A percentile compares a stretch with the other conserved stretches of the same genome.
Conservation (phyloP, 352 stramenopile species). For the Globisporangium paddicum region DNA sequence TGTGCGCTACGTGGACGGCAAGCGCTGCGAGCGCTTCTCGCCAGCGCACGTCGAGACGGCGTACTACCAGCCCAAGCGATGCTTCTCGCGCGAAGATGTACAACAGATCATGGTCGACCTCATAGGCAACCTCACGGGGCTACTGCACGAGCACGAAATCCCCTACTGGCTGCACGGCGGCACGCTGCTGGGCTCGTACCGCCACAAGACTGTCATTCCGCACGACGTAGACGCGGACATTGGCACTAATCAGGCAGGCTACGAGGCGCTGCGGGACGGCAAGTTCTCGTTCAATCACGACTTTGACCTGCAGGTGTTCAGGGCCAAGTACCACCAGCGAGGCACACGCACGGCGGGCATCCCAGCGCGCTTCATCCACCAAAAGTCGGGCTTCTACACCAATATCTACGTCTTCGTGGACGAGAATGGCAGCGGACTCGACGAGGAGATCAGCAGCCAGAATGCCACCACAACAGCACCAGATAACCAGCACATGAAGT, state of each 20-base stretch:
- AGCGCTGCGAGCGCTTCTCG: conserved; percentile 11
- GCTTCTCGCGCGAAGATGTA: background rate
- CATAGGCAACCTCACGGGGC: conserved; percentile 12
- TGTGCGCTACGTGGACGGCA: conserved; percentile 12
- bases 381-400: conserved; percentile 18
- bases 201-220: conserved; percentile 20
- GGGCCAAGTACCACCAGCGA: conserved; percentile 11
- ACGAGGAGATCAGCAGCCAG: background rate
- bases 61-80: background rate
- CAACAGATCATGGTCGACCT: conserved; percentile 19
- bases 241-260: conserved; percentile 8
- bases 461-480: no score
- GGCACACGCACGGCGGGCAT: conserved; percentile 16
- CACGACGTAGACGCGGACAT: conserved; percentile 26
- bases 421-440: background rate
- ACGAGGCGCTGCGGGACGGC: conserved; percentile 8
- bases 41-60: background rate
- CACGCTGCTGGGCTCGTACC: conserved; percentile 23
- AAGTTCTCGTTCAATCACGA: conserved; percentile 12
- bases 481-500: no score
- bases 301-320: conserved; percentile 18
- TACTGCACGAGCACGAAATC: conserved; percentile 19
- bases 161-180: conserved; percentile 25
- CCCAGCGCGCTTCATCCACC: conserved; percentile 21
- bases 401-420: conserved; percentile 30